Base-by-base conservation (phyloP, 305 asterid species). In the Andrographis paniculata region DNA sequence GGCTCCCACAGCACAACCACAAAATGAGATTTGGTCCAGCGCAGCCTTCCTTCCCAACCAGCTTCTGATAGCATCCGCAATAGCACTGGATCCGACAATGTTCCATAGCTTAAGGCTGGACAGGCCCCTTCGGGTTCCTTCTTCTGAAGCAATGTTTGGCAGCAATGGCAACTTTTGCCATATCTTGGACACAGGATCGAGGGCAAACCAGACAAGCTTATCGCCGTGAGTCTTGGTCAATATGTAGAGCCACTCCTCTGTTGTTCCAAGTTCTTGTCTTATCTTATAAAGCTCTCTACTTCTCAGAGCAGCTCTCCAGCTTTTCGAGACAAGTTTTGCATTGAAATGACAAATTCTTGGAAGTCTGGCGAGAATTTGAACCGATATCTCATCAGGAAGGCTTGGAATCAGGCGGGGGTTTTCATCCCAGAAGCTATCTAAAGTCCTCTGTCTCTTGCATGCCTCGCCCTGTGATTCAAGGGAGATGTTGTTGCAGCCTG, bases 1-100 rank as follows among this genome's bases (percentile, higher is more conserved):
- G 12, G 38, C 38, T 33, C 38, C 38, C 8, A 33, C 38, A 33
- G 38, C 38, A 33, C 38, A 33, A 33, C 38, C 38, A 33, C 38
- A 33, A 13, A 33, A 33, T 33, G 38, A n/a, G 12, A 33, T 33
- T 33, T 13, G 38, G n/a, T 33, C 38, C 13, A 33, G 12, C 9
- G n/a, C 38, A 33, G 2, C 38, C 38, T 33, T 33, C 38, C 38
- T 33, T 2, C 38, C 38, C 38, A 33, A 33, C 38, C 38, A 33
- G 13, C 38, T n/a, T 33, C 38, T 33, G 8, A 33, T 1, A 33
- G 33, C 33, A 27, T 27, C 33, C 10, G 33, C 33, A 10, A 27
- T 27, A 10, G 10, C 10, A 10, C 33, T 33, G 8, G 38, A 5
- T 6, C 38, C 38, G 12, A 33, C 38, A 2, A 33, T 33, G 13